Percentiles rank a stretch among this genome's conserved stretches.
Conservation (phyloP, 352 stramenopile genomes). For the Phytophthora sp. region DNA sequence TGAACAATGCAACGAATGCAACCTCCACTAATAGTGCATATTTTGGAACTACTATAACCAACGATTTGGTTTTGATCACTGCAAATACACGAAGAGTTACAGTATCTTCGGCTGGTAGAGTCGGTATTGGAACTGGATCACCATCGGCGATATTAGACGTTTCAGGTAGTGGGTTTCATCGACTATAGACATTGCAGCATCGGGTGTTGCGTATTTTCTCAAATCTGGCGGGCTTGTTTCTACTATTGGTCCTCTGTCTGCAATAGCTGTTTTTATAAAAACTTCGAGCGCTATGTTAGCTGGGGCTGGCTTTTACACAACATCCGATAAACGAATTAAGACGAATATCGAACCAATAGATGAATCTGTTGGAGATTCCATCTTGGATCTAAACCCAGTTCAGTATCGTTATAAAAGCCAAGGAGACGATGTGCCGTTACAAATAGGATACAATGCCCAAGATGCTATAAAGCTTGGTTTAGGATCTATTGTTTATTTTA, state of each 20-base stretch:
- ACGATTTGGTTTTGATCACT: slow-evolving; percentile 24
- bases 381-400: background rate
- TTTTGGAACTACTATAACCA: slow-evolving; percentile 8
- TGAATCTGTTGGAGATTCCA: background rate
- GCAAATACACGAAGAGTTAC: slow-evolving; percentile 19
- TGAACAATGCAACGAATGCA: slow-evolving; percentile 12
- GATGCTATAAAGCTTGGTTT: too few species aligned
- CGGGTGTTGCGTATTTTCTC: too few species aligned
- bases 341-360: too few species aligned
- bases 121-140: slow-evolving; percentile 15
- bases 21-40: background rate
- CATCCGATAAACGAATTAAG: too few species aligned
- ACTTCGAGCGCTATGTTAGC: too few species aligned
- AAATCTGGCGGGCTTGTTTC: too few species aligned
- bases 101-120: slow-evolving; percentile 17
- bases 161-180: background rate
- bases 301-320: too few species aligned
- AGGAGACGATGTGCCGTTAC: too few species aligned
- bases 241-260: too few species aligned
- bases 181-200: background rate
- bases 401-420: background rate
- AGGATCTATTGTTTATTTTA: too few species aligned
- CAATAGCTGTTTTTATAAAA: too few species aligned
- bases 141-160: background rate
- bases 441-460: too few species aligned